These are phyloP conservation scores for Lactarius sp. DNA, from an alignment of 768 basidiomycete genomes.

Conservation along the genomic window DNA sequence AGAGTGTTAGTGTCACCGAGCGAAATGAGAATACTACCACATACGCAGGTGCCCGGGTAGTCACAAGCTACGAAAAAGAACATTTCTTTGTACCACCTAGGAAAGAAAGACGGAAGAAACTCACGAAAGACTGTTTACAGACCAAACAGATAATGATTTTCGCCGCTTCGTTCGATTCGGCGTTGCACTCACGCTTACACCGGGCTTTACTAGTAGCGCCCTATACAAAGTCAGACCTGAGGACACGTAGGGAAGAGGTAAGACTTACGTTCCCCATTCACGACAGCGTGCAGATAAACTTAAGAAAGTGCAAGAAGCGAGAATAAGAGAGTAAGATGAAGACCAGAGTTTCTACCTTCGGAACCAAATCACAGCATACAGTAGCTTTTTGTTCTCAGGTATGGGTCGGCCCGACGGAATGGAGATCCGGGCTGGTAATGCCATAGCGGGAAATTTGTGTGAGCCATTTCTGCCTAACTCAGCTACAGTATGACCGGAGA, in stretches of 20 bases:
- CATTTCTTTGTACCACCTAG: conserved; percentile 9
- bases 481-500: conserved; percentile 24
- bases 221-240: conserved; percentile 35
- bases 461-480: background rate
- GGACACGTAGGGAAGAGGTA: background rate
- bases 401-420: background rate
- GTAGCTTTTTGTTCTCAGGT: too few species aligned
- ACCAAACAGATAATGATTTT: conserved; percentile 71
- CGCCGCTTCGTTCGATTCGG: conserved; percentile 70
- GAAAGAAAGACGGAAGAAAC: conserved; percentile 30
- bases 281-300: conserved; percentile 2
- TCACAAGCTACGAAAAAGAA: conserved; percentile 36
- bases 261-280: conserved; percentile 47
- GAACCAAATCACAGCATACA: too few species aligned
- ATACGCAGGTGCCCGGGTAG: conserved; percentile 46
- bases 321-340: too few species aligned
- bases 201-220: conserved; percentile 88
- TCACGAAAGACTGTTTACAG: conserved; percentile 82
- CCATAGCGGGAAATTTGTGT: background rate
- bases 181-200: conserved; percentile 78
- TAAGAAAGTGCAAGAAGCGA: background rate
- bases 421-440: too few species aligned
- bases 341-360: too few species aligned
- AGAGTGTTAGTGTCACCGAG: conserved; percentile 3
- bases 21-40: background rate